Evolutionary conservation across 805 yeast genomes (phyloP).

Genomic region (Nakazawaea anatomiae): DNA sequence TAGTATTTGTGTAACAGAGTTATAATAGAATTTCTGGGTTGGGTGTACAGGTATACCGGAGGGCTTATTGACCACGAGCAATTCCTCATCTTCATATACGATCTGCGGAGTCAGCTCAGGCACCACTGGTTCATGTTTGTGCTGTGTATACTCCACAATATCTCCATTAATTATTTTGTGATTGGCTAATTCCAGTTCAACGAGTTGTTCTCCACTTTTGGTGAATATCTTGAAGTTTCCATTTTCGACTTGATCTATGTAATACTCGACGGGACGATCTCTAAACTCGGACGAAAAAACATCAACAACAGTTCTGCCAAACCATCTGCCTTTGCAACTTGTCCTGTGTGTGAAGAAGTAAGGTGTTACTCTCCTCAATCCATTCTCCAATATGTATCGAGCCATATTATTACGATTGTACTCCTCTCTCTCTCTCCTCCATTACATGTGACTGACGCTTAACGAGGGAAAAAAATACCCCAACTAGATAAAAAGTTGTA

Average conservation of each 20-base stretch:
- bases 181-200: constrained; percentile 11
- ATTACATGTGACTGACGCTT: neutral
- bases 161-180: constrained; percentile 16
- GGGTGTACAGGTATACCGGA: constrained; percentile 53
- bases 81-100: constrained; percentile 29
- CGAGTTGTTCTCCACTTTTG: constrained; percentile 1
- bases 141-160: constrained; percentile 24
- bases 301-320: constrained; percentile 28
- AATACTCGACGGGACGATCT: constrained; percentile 19
- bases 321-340: constrained; percentile 41
- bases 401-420: neutral
- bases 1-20: constrained; percentile 37
- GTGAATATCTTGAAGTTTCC: constrained; percentile 5
- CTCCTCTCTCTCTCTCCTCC: neutral
- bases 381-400: constrained; percentile 20
- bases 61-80: constrained; percentile 44
- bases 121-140: constrained; percentile 42
- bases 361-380: constrained; percentile 34
- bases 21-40: constrained; percentile 35
- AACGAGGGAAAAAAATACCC: neutral
- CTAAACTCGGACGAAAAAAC: constrained; percentile 35
- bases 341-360: constrained; percentile 30
- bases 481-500: neutral
- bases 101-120: constrained; percentile 20
- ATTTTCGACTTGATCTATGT: constrained; percentile 14